Percentiles rank a stretch among this genome's conserved stretches.
Evolutionary conservation across 2,329 filamentous ascomycete genomes (phyloP).

Genomic region (Exophiala dermatitidis): DNA sequence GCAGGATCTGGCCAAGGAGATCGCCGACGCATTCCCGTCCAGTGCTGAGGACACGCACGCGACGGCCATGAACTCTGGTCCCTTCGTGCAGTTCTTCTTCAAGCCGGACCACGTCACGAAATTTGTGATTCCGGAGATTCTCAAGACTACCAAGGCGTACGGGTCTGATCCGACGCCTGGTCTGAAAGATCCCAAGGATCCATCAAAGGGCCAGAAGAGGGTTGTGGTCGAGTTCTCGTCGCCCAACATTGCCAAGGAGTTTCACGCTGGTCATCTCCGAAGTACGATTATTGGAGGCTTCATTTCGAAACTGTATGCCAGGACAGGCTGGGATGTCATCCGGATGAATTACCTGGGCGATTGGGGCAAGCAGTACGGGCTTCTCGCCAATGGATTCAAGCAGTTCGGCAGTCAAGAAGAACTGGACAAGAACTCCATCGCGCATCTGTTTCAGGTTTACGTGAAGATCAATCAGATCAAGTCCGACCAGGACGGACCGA

Average conservation of each 20-base stretch:
- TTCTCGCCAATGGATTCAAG: constrained; percentile 54
- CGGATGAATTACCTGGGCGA: constrained; percentile 63
- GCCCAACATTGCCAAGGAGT: constrained; percentile 61
- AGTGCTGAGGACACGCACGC: constrained; percentile 46
- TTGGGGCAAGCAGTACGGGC: constrained; percentile 62
- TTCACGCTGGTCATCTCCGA: constrained; percentile 58
- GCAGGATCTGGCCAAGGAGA: constrained; percentile 49
- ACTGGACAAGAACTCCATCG: constrained; percentile 54
- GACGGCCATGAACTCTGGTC: constrained; percentile 40
- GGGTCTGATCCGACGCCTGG: constrained; percentile 56
- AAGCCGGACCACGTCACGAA: constrained; percentile 50
- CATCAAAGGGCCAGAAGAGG: constrained; percentile 50
- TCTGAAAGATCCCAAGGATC: constrained; percentile 51
- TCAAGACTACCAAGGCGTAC: constrained; percentile 50
- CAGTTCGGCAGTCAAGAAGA: constrained; percentile 55
- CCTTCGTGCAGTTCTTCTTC: constrained; percentile 61
- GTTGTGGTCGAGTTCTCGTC: constrained; percentile 58
- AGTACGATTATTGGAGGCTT: constrained; percentile 63
- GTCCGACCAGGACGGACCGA: constrained; percentile 49
- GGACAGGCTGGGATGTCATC: constrained; percentile 55
- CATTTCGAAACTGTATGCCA: constrained; percentile 54
- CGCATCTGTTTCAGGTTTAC: constrained; percentile 60
- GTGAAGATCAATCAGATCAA: constrained; percentile 56
- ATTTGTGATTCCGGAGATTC: constrained; percentile 53
- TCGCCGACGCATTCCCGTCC: constrained; percentile 49